phyloP scores from a whole-genome alignment of 2,329 filamentous ascomycete genomes.

The Lasiodiplodia citricola region DNA sequence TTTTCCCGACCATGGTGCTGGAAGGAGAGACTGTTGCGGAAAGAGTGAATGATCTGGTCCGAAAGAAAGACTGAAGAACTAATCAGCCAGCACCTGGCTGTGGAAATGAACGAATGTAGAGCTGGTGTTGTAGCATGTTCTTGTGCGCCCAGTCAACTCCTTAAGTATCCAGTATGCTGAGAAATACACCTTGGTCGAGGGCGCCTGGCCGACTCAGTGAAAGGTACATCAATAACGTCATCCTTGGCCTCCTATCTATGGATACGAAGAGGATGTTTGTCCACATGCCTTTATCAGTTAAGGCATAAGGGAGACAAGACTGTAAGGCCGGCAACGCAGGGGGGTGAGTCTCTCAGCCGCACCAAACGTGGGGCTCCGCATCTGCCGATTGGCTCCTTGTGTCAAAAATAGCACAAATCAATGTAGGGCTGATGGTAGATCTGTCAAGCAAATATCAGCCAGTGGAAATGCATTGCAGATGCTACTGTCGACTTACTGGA shows the following conservation, averaged over 20 bases:
- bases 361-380: background rate
- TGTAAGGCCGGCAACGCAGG: background rate
- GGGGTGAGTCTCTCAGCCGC: background rate
- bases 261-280: background rate
- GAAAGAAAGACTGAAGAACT: background rate
- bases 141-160: background rate
- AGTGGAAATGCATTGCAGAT: no score
- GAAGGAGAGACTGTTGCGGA: background rate
- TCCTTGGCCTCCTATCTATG: background rate
- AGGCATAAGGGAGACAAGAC: slow-evolving; percentile 5
- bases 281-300: background rate
- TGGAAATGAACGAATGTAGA: background rate
- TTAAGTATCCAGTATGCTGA: background rate
- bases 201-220: background rate
- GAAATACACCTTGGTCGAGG: background rate
- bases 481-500: no score
- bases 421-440: background rate
- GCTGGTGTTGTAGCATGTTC: background rate
- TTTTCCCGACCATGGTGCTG: background rate
- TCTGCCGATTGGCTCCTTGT: background rate
- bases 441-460: no score
- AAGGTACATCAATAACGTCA: background rate
- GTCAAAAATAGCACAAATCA: background rate
- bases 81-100: background rate
- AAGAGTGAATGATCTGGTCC: no score